A percentile compares a stretch with the other conserved stretches of the same genome.
Evolutionary conservation across 805 yeast species (phyloP).

Genomic region (Soucietia sequanensis): DNA sequence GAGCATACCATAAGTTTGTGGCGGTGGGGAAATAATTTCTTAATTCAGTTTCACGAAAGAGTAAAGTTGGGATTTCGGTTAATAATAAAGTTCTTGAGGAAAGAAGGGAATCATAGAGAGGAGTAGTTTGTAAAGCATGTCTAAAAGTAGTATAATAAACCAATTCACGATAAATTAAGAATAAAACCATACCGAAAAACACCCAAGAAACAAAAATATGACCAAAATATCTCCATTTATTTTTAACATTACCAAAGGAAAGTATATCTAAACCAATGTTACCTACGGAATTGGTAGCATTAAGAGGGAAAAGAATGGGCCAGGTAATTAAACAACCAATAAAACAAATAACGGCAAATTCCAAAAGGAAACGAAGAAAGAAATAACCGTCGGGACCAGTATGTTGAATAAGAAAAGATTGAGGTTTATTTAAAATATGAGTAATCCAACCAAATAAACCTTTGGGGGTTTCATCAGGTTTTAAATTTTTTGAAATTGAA

Average conservation of each 20-base stretch:
- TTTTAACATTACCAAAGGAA: slow-evolving; percentile 59
- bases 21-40: slow-evolving; percentile 64
- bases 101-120: slow-evolving; percentile 65
- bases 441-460: slow-evolving; percentile 58
- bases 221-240: slow-evolving; percentile 67
- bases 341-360: slow-evolving; percentile 51
- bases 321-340: slow-evolving; percentile 55
- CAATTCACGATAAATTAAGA: slow-evolving; percentile 70
- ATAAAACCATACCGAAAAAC: slow-evolving; percentile 64
- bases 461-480: slow-evolving; percentile 41
- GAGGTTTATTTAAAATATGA: slow-evolving; percentile 52
- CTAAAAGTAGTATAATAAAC: slow-evolving; percentile 68
- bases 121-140: slow-evolving; percentile 72
- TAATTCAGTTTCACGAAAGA: slow-evolving; percentile 49
- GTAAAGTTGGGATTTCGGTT: slow-evolving; percentile 58
- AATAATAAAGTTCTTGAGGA: slow-evolving; percentile 73
- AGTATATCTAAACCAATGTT: slow-evolving; percentile 61
- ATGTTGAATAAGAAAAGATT: slow-evolving; percentile 63
- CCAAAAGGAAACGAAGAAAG: slow-evolving; percentile 61
- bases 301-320: slow-evolving; percentile 72
- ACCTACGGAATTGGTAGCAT: slow-evolving; percentile 65
- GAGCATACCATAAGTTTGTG: slow-evolving; percentile 58
- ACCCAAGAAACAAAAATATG: slow-evolving; percentile 77
- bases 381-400: slow-evolving; percentile 77
- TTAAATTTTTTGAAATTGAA: slow-evolving; percentile 44